Evolutionary conservation across 305 asterid genomes (phyloP), one percentile per base, ranked within the genome.

Genomic region (Ajuga reptans): DNA sequence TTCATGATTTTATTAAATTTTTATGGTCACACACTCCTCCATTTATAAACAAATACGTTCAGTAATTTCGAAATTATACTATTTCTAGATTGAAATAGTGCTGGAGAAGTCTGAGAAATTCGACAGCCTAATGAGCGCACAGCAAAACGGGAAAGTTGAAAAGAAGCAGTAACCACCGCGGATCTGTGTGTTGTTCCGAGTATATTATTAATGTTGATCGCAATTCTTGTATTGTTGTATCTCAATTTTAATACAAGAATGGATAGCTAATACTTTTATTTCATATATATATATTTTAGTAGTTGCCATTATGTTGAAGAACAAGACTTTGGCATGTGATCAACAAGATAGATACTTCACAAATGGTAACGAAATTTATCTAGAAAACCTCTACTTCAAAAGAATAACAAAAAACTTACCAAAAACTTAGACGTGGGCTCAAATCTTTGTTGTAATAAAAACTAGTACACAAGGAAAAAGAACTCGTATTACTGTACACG

Each of bases 31-130:
- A n/a, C n/a, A n/a, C n/a, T n/a, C n/a, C n/a, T n/a, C n/a, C n/a
- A n/a, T n/a, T n/a, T n/a, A n/a, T n/a, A n/a, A n/a, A n/a, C n/a
- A n/a, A n/a, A n/a, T n/a, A n/a, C n/a, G n/a, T n/a, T n/a, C n/a
- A n/a, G n/a, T n/a, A n/a, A n/a, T n/a, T n/a, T n/a, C n/a, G n/a
- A n/a, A n/a, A 21, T 21, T 21, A 21, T 27, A 66, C 1, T 0
- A 9, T 64, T 39, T 7, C 17, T 60, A 83, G 91, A 90, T 90
- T 21, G 92, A 87, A 78, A 90, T 90, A 14, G 85, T 87, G 75
- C 79, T 87, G 69, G 89, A 82, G 72, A 90, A 90, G 76, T 84
- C 88, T 0, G 95, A 90, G 45, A 90, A 84, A 49, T 87, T 87
- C 18, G 96, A 90, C 7, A 52, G 79, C 14, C 71, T 84, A 72